Evolutionary conservation across 495 filamentous ascomycete genomes (phyloP).

Genomic region (Penicillium ucsense): DNA sequence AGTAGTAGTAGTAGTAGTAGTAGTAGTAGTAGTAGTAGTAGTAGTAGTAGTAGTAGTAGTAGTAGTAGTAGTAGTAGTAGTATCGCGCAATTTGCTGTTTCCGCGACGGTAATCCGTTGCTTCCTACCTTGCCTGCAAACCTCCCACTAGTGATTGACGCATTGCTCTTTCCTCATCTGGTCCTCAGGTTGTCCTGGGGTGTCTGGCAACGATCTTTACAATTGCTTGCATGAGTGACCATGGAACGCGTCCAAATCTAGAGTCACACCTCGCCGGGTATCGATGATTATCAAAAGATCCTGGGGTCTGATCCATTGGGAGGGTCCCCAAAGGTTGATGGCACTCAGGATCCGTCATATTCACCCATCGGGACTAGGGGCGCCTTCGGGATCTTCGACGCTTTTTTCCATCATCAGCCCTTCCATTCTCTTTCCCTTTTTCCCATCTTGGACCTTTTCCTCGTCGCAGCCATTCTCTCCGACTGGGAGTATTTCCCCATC

Average conservation of each 20-base stretch:
- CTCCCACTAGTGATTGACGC: not conserved
- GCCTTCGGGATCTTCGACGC: constrained; percentile 31
- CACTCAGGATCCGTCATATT: constrained; percentile 40
- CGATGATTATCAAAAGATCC: no score
- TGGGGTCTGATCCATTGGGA: not conserved
- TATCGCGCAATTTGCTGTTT: no score
- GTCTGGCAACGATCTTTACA: no score
- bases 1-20: no score
- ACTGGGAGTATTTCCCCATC: not conserved
- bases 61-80: no score
- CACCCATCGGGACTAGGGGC: constrained; percentile 42
- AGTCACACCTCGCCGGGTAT: no score
- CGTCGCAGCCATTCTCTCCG: not conserved
- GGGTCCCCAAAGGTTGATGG: constrained; percentile 18
- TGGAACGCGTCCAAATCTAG: no score
- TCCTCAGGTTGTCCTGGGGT: not conserved
- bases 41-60: no score
- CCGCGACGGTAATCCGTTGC: no score
- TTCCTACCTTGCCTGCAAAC: no score
- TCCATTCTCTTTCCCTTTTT: constrained; percentile 13
- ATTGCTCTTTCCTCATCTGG: not conserved
- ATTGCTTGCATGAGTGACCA: no score
- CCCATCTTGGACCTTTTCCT: not conserved
- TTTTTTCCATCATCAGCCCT: constrained; percentile 16
- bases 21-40: no score